Percentiles rank a stretch among this genome's conserved stretches.
phyloP scores from a whole-genome alignment of 1,284 basidiomycete genomes.

The Ganoderma sinense region DNA sequence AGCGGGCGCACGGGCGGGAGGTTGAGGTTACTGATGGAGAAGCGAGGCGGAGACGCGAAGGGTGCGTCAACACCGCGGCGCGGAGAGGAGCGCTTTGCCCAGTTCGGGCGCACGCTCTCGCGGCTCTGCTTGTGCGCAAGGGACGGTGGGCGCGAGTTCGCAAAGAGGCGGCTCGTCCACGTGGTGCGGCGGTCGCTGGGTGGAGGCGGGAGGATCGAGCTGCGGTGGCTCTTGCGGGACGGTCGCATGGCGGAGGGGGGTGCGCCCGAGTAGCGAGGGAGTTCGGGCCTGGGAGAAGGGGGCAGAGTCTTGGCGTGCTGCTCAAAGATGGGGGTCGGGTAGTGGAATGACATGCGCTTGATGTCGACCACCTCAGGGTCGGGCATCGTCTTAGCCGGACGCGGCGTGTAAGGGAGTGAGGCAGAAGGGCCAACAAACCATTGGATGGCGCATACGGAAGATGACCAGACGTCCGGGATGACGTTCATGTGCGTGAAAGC shows the following conservation, averaged over 20 bases:
- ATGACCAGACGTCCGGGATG: constrained; percentile 58
- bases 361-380: constrained; percentile 17
- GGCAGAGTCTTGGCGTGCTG: constrained; percentile 22
- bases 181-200: constrained; percentile 21
- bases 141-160: constrained; percentile 18
- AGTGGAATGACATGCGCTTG: constrained; percentile 27
- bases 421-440: constrained; percentile 54
- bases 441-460: constrained; percentile 55
- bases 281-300: constrained; percentile 13
- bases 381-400: background rate
- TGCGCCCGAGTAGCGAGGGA: constrained; percentile 19
- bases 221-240: constrained; percentile 24
- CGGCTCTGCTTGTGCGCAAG: constrained; percentile 28
- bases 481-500: constrained; percentile 50
- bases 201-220: constrained; percentile 12
- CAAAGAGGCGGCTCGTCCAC: constrained; percentile 31
- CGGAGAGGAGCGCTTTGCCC: constrained; percentile 51
- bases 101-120: constrained; percentile 47
- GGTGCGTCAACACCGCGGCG: constrained; percentile 62
- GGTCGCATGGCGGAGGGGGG: constrained; percentile 28
- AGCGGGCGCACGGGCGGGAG: constrained; percentile 25
- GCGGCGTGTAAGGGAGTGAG: constrained; percentile 4
- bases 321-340: constrained; percentile 28
- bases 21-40: constrained; percentile 17
- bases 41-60: constrained; percentile 33